Conservation (phyloP, 768 basidiomycete genomes). For the Mycena rebaudengoi region DNA sequence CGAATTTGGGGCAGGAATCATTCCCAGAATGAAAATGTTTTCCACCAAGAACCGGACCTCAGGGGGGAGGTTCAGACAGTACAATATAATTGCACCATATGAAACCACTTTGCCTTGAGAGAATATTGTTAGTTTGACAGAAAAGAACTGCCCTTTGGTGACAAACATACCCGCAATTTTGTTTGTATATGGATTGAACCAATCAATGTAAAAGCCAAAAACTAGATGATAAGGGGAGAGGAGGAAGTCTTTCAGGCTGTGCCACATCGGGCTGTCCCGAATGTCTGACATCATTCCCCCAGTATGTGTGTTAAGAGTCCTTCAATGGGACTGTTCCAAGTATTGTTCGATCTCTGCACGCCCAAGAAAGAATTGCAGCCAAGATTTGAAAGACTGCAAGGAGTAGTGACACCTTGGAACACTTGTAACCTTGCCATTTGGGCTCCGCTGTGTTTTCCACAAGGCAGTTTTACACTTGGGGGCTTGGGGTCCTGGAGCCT, state of each 20-base stretch:
- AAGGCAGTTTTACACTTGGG: no score
- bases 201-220: constrained; percentile 35
- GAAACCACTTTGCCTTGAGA: constrained; percentile 30
- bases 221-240: constrained; percentile 18
- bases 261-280: constrained; percentile 24
- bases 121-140: not conserved
- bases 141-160: not conserved
- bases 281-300: not conserved
- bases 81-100: constrained; percentile 24
- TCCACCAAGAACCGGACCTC: constrained; percentile 19
- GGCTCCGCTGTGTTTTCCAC: no score
- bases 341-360: not conserved
- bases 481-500: no score
- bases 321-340: not conserved
- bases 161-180: constrained; percentile 23
- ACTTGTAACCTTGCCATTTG: no score
- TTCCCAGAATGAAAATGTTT: constrained; percentile 20
- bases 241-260: not conserved
- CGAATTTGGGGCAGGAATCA: constrained; percentile 26
- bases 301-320: not conserved
- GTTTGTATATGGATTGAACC: constrained; percentile 36
- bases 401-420: no score
- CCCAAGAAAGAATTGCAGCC: not conserved
- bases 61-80: constrained; percentile 26
- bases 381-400: no score